A percentile compares a stretch with the other conserved stretches of the same genome.
These are phyloP conservation scores for Lichina pygmaea DNA, from an alignment of 495 filamentous ascomycete species.

Conservation along the genomic window DNA sequence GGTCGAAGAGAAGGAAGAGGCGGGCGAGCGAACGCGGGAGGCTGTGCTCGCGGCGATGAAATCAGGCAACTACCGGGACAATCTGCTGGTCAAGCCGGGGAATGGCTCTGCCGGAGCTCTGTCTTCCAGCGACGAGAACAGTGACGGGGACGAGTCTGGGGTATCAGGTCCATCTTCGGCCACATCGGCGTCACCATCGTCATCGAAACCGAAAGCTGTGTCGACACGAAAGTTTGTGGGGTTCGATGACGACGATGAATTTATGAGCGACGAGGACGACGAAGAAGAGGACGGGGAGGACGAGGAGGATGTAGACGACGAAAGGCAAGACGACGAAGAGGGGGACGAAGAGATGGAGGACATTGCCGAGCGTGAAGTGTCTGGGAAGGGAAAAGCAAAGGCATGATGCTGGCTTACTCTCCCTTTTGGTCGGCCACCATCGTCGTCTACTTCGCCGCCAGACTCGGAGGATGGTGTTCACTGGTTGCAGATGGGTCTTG, in stretches of 20 bases:
- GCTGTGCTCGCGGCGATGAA: conserved; percentile 59
- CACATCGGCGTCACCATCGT: conserved; percentile 9
- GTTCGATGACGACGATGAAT: conserved; percentile 81
- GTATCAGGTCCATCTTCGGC: conserved; percentile 1
- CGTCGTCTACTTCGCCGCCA: too few relatives aligned
- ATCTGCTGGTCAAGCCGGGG: conserved; percentile 7
- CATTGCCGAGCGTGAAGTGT: neutral
- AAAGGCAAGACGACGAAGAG: neutral
- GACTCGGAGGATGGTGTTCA: too few relatives aligned
- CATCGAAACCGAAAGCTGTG: conserved; percentile 6
- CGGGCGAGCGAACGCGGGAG: conserved; percentile 53
- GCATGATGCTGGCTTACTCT: conserved; percentile 1
- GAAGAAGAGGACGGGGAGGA: conserved; percentile 10
- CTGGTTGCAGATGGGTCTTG: too few relatives aligned
- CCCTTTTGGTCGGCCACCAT: too few relatives aligned
- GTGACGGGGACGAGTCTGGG: conserved; percentile 12
- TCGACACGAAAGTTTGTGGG: conserved; percentile 36
- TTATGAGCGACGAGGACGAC: conserved; percentile 55
- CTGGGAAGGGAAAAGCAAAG: conserved; percentile 8
- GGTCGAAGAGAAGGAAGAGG: conserved; percentile 79
- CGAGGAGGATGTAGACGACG: neutral
- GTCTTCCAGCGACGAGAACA: conserved; percentile 12
- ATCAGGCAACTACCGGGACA: conserved; percentile 25
- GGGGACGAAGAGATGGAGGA: neutral
- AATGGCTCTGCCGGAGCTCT: conserved; percentile 4